Evolutionary conservation across 768 basidiomycete species (phyloP), one percentile per base, ranked within the genome.

Genomic region (Lentinula detonsa): DNA sequence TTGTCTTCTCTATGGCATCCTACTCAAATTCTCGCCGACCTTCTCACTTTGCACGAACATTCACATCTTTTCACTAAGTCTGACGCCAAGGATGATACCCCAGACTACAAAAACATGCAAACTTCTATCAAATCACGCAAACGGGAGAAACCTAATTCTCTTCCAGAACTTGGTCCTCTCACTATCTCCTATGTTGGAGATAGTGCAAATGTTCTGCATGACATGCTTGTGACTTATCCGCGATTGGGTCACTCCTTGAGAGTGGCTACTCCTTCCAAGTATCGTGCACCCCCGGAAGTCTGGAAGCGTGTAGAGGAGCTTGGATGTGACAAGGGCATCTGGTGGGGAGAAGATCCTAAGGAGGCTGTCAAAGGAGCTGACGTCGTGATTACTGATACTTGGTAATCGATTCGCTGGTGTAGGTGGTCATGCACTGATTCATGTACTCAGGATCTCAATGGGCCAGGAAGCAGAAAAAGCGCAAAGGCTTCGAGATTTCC

Each of bases 341-440:
- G 76, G 75, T 92, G 91, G 91, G 83, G 83, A 33, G 75, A 71
- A 9, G 88, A 93, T 66, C 95, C 96, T 1, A 81, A 79, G 55
- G 92, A 95, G 70, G 97, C 97, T 0, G 91, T 98, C 6, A 72
- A 86, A 3, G 88, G 85, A 48, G 97, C 97, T 6, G 93, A 98
- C 68, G 85, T 98, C n/a, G 91, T 98, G 51, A 84, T 97, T 10
- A 99, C 97, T 2, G 97, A 99, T 72, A 99, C 97, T 4, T 99
- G 96, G 94, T 93, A 62, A 61, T 80, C 70, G 50, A 62, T 39
- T n/a, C 56, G 43, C 34, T 55, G 18, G 37, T 34, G 51, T n/a
- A 16, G 50, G 48, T 46, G 15, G 3, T 64, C 9, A 15, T 60
- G 21, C 7, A 28, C 40, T 40, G n/a, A 51, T 28, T 42, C 28